Evolutionary conservation across 352 stramenopile genomes (phyloP), one percentile per base, ranked within the genome.

Genomic region (Elongisporangium prolatum): DNA sequence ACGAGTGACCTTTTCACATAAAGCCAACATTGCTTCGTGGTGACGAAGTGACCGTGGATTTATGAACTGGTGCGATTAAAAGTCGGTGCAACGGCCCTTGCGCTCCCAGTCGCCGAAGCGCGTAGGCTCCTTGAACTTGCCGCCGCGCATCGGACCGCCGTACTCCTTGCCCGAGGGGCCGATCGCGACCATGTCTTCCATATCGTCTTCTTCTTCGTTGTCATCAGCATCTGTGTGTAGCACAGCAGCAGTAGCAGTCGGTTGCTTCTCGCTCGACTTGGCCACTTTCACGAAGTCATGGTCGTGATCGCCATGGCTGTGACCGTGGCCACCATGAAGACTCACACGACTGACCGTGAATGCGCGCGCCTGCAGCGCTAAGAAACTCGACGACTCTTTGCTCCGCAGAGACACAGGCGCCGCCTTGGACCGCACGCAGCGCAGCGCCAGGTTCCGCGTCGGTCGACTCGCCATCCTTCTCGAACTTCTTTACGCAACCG

Each of bases 61-160:
- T 55, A 44, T 55, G 50, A 37, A 54, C 37, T 8, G 1, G 17
- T n/a, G n/a, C 25, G 38, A 22, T 71, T 49, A 98, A 72, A 99
- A 99, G 67, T 99, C 97, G 16, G 86, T 96, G 74, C 95, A 98
- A 14, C 96, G 80, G 18, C 97, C 97, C 65, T 98, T 98, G 59
- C 96, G 89, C 75, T 99, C 97, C 97, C 97, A 99, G 74, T 99
- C 97, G 49, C 97, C 97, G 72, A 97, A 99, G 34, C 97, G 81
- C 50, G 97, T 99, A 21, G 97, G 97, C 69, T 99, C 97, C 53
- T 91, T 87, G 47, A 98, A 82, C 67, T 89, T 84, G 53, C 97
- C 97, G 48, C 97, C 95, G 54, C 93, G 77, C 59, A 84, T 88
- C 4, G 97, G 97, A 3, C 97, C 97, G 59, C 96, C 96, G 70